A percentile compares a stretch with the other conserved stretches of the same genome.
Conservation (phyloP, 1,284 basidiomycete species). For the Irpex lacteus region DNA sequence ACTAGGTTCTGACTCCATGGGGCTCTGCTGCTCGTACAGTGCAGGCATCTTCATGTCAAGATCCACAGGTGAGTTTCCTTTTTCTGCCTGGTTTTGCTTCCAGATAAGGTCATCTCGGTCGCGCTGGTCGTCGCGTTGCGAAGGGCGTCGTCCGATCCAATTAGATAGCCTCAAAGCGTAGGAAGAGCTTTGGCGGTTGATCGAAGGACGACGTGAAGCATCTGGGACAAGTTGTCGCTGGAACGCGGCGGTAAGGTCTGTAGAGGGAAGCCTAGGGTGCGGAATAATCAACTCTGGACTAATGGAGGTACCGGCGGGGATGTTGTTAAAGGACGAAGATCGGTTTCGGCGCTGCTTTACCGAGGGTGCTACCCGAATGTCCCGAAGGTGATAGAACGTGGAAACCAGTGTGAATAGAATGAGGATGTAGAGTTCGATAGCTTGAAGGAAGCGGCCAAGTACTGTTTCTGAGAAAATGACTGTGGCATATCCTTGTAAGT, state of each 20-base stretch:
- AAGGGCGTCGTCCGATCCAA: constrained; percentile 19
- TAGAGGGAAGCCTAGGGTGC: constrained; percentile 27
- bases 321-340: constrained; percentile 25
- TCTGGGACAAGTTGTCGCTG: constrained; percentile 16
- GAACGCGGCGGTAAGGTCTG: constrained; percentile 11
- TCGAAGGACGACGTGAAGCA: background rate
- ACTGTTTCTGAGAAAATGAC: constrained; percentile 68
- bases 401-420: constrained; percentile 55
- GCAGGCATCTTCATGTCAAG: constrained; percentile 6
- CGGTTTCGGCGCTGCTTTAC: constrained; percentile 17
- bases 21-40: constrained; percentile 10
- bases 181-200: background rate
- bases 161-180: constrained; percentile 16
- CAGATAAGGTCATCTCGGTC: constrained; percentile 25
- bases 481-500: constrained; percentile 24
- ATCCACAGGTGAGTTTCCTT: constrained; percentile 23
- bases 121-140: constrained; percentile 8
- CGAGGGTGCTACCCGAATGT: constrained; percentile 16
- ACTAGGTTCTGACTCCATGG: constrained; percentile 21
- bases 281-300: constrained; percentile 30
- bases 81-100: constrained; percentile 33
- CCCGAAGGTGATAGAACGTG: constrained; percentile 42
- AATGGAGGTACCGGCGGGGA: constrained; percentile 21
- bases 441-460: constrained; percentile 69
- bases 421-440: constrained; percentile 61